Evolutionary conservation across 2,329 filamentous ascomycete species (phyloP), one percentile per base, ranked within the genome.

Genomic region (Alternaria consortialis): DNA sequence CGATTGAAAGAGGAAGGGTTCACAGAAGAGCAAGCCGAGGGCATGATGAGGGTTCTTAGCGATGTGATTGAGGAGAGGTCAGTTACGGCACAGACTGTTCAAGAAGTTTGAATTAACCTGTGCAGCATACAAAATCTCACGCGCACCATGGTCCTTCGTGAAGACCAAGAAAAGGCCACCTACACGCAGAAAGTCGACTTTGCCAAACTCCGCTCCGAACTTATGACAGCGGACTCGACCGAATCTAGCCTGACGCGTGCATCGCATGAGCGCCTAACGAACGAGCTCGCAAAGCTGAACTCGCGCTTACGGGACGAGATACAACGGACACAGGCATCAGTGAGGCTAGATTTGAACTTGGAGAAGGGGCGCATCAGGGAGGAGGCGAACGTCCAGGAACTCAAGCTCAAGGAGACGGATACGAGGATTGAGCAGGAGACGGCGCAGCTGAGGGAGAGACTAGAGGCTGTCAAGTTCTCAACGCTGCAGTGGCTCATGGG

Each of bases 351-450:
- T 80, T 82, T 99, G 63, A 99, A 98, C 80, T 83, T 99, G 46
- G 95, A 99, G 77, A 99, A 99, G 83, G 95, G 95, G 13, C 87
- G 95, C 64, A 99, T 98, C 69, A 85, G 95, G 64, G 95, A 99
- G 81, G 95, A 99, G 84, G 93, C 94, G 17, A 96, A 97, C 68
- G 91, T 91, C 59, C 95, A 98, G 82, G 95, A 99, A 80, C 88
- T 99, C 80, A 96, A 97, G 84, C 93, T 99, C 74, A 97, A 97
- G 84, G 95, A 99, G 86, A 98, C 95, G 12, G 95, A 99, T 83
- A 97, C 94, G 59, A 90, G 96, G 81, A 98, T 99, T 74, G 95
- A 99, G 84, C 94, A 98, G 82, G 95, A 98, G 84, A 93, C 95
- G 55, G 94, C 60, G 40, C 91, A 91, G 32, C 79, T 99, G 75